Percentiles rank a stretch among this genome's conserved stretches.
Conservation (phyloP, 306 rosid genomes). For the Malus fusca region DNA sequence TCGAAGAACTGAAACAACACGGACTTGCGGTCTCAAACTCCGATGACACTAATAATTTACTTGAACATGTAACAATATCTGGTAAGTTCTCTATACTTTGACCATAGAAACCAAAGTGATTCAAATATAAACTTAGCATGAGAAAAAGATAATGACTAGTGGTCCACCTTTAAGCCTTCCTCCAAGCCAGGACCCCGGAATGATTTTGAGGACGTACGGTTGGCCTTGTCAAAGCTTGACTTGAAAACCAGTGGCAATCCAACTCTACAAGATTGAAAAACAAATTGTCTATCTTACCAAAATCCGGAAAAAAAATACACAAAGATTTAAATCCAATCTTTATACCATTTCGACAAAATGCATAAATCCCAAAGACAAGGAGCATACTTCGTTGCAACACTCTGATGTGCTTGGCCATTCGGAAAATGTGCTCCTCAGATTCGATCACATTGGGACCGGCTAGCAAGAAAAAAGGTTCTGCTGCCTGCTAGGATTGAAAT, state of each 20-base stretch:
- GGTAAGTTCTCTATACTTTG: not conserved
- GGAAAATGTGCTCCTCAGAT: constrained; percentile 75
- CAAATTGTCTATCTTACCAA: not conserved
- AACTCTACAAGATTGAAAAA: constrained; percentile 45
- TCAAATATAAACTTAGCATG: not conserved
- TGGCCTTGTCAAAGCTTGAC: constrained; percentile 97
- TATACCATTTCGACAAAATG: not conserved
- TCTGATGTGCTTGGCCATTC: constrained; percentile 70
- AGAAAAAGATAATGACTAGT: constrained; percentile 3
- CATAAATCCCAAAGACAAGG: not conserved
- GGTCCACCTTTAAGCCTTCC: constrained; percentile 84
- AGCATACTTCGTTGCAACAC: constrained; percentile 59
- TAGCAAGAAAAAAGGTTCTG: constrained; percentile 79
- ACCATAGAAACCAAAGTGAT: not conserved
- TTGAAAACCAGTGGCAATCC: constrained; percentile 90
- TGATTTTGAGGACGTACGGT: constrained; percentile 89
- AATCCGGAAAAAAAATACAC: constrained; percentile 5
- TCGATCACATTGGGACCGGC: constrained; percentile 99
- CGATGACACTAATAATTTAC: not conserved
- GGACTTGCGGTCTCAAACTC: not conserved
- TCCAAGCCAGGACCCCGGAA: constrained; percentile 91
- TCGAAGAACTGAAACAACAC: not conserved
- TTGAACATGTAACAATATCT: not conserved
- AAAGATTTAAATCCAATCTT: not conserved
- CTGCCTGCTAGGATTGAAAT: constrained; percentile 35